These are phyloP conservation scores for Tuber melanosporum DNA, from an alignment of 495 filamentous ascomycete genomes.

Conservation along the genomic window DNA sequence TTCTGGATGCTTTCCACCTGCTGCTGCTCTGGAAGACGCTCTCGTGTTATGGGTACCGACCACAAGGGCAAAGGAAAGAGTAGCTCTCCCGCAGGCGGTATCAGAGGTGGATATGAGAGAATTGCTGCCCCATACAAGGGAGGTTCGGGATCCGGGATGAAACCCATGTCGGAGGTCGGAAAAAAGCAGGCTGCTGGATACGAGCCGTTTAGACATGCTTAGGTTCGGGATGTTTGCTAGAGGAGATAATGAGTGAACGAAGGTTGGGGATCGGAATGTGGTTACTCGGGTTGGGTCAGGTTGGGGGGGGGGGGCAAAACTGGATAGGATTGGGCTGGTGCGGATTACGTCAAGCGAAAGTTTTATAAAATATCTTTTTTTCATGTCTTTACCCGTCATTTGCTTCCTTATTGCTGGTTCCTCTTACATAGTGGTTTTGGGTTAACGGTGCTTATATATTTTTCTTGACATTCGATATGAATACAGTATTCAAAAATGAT, in stretches of 20 bases:
- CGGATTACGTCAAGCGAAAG: neutral
- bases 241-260: neutral
- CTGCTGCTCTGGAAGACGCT: conserved; percentile 59
- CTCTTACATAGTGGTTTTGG: neutral
- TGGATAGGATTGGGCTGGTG: neutral
- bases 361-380: conserved; percentile 6
- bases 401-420: conserved; percentile 5
- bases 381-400: conserved; percentile 8
- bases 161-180: conserved; percentile 25
- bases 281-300: neutral
- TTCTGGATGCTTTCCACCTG: conserved; percentile 90
- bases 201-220: conserved; percentile 37
- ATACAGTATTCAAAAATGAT: neutral
- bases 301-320: neutral
- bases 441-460: conserved; percentile 2
- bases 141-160: conserved; percentile 14
- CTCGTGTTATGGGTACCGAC: conserved; percentile 31
- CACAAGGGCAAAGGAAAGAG: conserved; percentile 13
- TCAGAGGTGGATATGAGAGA: conserved; percentile 28
- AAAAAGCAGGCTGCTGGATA: conserved; percentile 22
- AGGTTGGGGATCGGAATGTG: neutral
- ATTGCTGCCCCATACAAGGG: conserved; percentile 36
- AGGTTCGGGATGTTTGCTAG: neutral
- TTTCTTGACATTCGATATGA: neutral
- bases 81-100: conserved; percentile 11